These are phyloP conservation scores for Angomonas ambiguus DNA, from an alignment of 208 protist species.

Conservation along the genomic window DNA sequence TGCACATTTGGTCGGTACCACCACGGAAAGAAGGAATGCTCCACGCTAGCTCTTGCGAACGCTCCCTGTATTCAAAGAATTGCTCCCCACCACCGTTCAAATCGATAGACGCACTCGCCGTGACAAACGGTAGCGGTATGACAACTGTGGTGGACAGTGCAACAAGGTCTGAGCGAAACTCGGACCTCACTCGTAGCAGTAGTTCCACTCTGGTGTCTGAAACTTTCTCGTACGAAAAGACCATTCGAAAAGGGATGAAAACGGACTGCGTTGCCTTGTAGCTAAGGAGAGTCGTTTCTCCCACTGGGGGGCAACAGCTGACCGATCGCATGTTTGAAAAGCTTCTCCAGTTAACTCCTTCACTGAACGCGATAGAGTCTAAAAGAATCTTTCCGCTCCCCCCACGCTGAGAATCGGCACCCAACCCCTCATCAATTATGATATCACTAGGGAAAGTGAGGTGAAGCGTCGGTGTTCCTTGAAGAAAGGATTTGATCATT, in stretches of 20 bases:
- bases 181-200: conserved; percentile 33
- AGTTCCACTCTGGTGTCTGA: conserved; percentile 38
- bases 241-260: conserved; percentile 57
- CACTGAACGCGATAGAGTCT: conserved; percentile 86
- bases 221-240: conserved; percentile 45
- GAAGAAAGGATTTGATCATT: conserved; percentile 88
- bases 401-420: background rate
- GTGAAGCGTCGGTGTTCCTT: conserved; percentile 76
- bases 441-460: conserved; percentile 87
- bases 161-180: conserved; percentile 29
- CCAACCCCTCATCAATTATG: conserved; percentile 29
- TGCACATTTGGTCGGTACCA: conserved; percentile 52
- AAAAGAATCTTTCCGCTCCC: conserved; percentile 35
- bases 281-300: conserved; percentile 90
- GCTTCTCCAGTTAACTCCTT: conserved; percentile 43
- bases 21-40: conserved; percentile 73
- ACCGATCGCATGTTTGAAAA: conserved; percentile 75
- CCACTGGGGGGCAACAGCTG: conserved; percentile 61
- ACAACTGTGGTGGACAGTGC: conserved; percentile 31
- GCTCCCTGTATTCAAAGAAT: conserved; percentile 55
- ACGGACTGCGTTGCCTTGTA: conserved; percentile 58
- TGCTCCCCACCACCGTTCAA: conserved; percentile 32
- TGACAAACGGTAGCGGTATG: conserved; percentile 45
- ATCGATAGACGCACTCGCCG: conserved; percentile 33
- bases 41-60: conserved; percentile 68